These are phyloP conservation scores for Podaxis sp. DNA, from an alignment of 768 basidiomycete genomes.

Conservation along the genomic window DNA sequence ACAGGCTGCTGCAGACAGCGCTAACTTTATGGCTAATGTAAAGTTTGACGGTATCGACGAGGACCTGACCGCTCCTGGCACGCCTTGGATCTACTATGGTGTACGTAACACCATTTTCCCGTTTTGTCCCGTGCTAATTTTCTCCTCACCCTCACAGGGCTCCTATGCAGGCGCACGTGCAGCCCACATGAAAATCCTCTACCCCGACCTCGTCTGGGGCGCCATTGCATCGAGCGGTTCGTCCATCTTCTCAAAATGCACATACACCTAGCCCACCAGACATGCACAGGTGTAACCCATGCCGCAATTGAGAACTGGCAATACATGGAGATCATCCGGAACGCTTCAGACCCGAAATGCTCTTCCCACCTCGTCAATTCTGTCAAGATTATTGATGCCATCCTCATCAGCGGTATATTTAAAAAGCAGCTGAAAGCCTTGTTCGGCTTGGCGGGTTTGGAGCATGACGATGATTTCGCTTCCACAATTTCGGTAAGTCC, in stretches of 20 bases:
- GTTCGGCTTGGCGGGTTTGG: slow-evolving; percentile 71
- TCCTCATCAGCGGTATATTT: slow-evolving; percentile 50
- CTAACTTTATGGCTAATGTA: slow-evolving; percentile 85
- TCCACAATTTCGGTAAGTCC: slow-evolving; percentile 61
- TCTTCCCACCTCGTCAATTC: slow-evolving; percentile 56
- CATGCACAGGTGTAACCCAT: slow-evolving; percentile 71
- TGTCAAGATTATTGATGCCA: slow-evolving; percentile 58
- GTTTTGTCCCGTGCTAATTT: not conserved
- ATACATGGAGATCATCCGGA: slow-evolving; percentile 82
- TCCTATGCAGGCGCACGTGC: slow-evolving; percentile 94
- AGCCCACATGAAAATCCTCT: slow-evolving; percentile 86
- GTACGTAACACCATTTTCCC: slow-evolving; percentile 39
- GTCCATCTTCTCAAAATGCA: slow-evolving; percentile 20
- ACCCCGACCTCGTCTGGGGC: slow-evolving; percentile 87
- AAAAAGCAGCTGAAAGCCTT: slow-evolving; percentile 61
- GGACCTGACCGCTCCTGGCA: slow-evolving; percentile 67
- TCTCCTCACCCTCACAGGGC: slow-evolving; percentile 44
- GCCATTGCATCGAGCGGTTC: slow-evolving; percentile 85
- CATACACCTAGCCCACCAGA: not conserved
- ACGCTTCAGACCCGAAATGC: slow-evolving; percentile 64
- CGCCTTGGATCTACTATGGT: slow-evolving; percentile 94
- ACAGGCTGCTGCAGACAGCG: slow-evolving; percentile 89
- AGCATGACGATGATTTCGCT: slow-evolving; percentile 78
- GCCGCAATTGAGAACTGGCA: slow-evolving; percentile 82
- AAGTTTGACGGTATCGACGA: slow-evolving; percentile 70